Percentiles rank a stretch among this genome's conserved stretches.
phyloP scores from a whole-genome alignment of 2,329 filamentous ascomycete species.

The Sordariomycetes sp. region DNA sequence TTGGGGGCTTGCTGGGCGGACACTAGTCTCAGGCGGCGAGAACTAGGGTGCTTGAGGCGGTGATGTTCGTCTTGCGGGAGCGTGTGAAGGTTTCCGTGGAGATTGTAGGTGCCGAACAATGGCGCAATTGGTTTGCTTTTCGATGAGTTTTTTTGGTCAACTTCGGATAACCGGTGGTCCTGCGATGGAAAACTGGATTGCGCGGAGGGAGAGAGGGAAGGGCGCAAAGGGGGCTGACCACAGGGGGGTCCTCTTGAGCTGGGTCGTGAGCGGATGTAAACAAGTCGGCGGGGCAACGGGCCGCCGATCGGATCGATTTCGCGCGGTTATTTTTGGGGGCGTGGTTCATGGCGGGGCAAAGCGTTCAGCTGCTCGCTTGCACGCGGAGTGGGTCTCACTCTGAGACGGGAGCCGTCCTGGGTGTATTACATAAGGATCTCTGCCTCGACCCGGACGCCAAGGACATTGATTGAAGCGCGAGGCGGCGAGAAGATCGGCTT shows the following conservation, averaged over 20 bases:
- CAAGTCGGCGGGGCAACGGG: constrained; percentile 13
- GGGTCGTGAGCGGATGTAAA: constrained; percentile 9
- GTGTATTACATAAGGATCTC: background rate
- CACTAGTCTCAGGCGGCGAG: too few species aligned
- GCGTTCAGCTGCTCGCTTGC: too few species aligned
- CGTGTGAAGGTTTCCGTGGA: too few species aligned
- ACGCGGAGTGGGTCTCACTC: too few species aligned
- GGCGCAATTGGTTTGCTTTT: too few species aligned
- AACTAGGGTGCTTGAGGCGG: too few species aligned
- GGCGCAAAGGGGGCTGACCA: background rate
- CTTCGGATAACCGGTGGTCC: background rate
- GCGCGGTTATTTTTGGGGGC: background rate
- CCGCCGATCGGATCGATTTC: background rate
- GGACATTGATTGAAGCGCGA: background rate
- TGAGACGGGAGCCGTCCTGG: too few species aligned
- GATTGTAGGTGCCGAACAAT: too few species aligned
- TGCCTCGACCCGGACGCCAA: background rate
- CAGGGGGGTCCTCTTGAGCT: background rate
- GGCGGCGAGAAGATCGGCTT: too few species aligned
- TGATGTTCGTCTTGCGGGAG: background rate
- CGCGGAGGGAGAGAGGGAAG: background rate
- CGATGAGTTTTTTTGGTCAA: background rate
- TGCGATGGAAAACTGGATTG: background rate
- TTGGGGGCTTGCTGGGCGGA: too few species aligned
- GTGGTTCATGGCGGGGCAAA: background rate